A percentile compares a stretch with the other conserved stretches of the same genome.
Conservation (phyloP, 2,329 filamentous ascomycete species). For the Elsinoe fawcettii region DNA sequence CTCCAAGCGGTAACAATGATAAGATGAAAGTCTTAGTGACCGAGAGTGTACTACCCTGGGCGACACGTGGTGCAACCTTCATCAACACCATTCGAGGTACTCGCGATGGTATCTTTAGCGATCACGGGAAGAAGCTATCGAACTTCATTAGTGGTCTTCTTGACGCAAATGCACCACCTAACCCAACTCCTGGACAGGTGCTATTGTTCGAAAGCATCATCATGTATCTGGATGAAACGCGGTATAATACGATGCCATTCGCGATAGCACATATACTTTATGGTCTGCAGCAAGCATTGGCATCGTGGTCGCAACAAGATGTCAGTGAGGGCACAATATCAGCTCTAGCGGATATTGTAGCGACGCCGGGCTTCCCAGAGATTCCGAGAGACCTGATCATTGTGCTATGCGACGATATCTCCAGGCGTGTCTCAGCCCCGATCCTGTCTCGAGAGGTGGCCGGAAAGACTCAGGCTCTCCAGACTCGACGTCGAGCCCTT, state of each 20-base stretch:
- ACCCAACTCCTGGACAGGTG: conserved; percentile 16
- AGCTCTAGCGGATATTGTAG: conserved; percentile 31
- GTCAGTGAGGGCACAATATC: conserved; percentile 26
- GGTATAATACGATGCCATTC: conserved; percentile 26
- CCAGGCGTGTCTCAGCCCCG: background rate
- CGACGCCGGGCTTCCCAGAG: conserved; percentile 36
- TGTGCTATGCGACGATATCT: background rate
- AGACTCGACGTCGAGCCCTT: background rate
- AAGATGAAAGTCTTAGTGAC: conserved; percentile 33
- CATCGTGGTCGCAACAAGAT: conserved; percentile 10
- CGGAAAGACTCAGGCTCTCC: background rate
- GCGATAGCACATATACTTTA: conserved; percentile 37
- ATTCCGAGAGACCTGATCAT: conserved; percentile 33
- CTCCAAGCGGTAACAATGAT: conserved; percentile 19
- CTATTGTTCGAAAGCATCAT: conserved; percentile 29
- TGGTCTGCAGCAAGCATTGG: conserved; percentile 33
- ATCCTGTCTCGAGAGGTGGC: background rate
- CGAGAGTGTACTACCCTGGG: conserved; percentile 41
- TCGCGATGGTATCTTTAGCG: conserved; percentile 28
- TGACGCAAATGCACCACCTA: conserved; percentile 15
- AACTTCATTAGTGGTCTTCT: conserved; percentile 31
- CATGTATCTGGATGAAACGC: conserved; percentile 25
- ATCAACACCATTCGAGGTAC: conserved; percentile 32
- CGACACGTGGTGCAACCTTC: conserved; percentile 38
- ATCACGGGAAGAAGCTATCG: conserved; percentile 35